Conservation (phyloP, 78 protist species). For the Dictyostelium brefeldianum region DNA sequence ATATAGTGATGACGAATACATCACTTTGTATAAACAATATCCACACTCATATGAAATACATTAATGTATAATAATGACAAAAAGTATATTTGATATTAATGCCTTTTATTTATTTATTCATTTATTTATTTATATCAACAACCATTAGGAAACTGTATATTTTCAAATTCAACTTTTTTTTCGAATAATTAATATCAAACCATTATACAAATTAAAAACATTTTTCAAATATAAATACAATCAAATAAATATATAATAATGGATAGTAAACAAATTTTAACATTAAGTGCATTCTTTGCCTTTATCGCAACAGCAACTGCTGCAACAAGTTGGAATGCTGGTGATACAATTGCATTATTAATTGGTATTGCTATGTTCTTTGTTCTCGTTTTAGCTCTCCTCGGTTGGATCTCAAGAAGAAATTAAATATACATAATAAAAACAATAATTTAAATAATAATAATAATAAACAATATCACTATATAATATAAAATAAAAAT, state of each 20-base stretch:
- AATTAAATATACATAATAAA: slow-evolving; percentile 16
- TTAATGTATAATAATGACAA: too few species aligned
- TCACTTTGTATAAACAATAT: too few species aligned
- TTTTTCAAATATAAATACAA: neutral
- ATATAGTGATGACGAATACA: too few species aligned
- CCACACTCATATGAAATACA: too few species aligned
- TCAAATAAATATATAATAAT: slow-evolving; percentile 20
- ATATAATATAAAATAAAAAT: neutral
- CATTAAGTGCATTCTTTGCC: slow-evolving; percentile 11
- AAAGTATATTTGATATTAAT: too few species aligned
- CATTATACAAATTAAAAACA: too few species aligned
- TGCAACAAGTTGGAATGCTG: slow-evolving; percentile 72
- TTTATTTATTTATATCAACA: too few species aligned
- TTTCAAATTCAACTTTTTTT: neutral
- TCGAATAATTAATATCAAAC: neutral
- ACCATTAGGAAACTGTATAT: slow-evolving; percentile 7
- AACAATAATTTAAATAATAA: neutral
- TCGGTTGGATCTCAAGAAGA: slow-evolving; percentile 65
- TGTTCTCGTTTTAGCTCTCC: slow-evolving; percentile 62
- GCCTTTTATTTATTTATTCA: too few species aligned
- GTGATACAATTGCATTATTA: slow-evolving; percentile 75
- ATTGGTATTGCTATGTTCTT: slow-evolving; percentile 81
- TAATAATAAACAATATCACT: neutral
- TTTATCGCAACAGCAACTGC: slow-evolving; percentile 62
- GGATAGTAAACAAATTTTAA: slow-evolving; percentile 49